Evolutionary conservation across 441 rosid genomes (phyloP).

Genomic region (Gossypium aridum): DNA sequence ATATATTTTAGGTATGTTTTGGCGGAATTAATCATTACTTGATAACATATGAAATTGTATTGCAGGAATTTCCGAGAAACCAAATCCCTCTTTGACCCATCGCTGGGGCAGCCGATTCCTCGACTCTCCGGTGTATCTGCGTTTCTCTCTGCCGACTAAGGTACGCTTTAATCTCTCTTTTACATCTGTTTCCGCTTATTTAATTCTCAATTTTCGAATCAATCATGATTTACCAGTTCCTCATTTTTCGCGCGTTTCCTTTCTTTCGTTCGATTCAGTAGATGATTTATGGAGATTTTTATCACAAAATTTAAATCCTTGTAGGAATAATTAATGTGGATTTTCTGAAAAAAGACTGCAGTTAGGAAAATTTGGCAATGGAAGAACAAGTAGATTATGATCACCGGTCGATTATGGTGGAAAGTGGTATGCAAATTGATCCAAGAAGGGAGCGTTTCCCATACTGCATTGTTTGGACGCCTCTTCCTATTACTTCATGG

Average conservation of each 20-base stretch:
- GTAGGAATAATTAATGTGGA: background rate
- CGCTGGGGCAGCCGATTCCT: background rate
- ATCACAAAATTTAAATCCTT: background rate
- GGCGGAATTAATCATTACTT: too few relatives aligned
- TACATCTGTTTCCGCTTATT: background rate
- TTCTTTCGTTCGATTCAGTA: too few relatives aligned
- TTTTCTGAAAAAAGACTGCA: background rate
- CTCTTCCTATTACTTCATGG: slow-evolving; percentile 66
- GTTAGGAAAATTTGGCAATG: slow-evolving; percentile 27
- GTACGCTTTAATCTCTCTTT: background rate
- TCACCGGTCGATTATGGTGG: slow-evolving; percentile 27
- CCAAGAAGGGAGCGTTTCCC: slow-evolving; percentile 52
- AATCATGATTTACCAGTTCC: background rate
- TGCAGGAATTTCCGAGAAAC: background rate
- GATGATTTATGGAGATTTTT: background rate
- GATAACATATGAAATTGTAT: background rate
- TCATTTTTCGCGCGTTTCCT: too few relatives aligned
- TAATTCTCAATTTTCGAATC: background rate
- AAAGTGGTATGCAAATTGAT: slow-evolving; percentile 31
- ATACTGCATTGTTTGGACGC: slow-evolving; percentile 70
- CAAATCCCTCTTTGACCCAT: background rate
- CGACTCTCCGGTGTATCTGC: background rate
- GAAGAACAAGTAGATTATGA: slow-evolving; percentile 44
- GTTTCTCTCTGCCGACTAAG: background rate
- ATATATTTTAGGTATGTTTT: too few relatives aligned